Base-by-base conservation (phyloP, 1,139 yeast species). In the Kodamaea ohmeri region DNA sequence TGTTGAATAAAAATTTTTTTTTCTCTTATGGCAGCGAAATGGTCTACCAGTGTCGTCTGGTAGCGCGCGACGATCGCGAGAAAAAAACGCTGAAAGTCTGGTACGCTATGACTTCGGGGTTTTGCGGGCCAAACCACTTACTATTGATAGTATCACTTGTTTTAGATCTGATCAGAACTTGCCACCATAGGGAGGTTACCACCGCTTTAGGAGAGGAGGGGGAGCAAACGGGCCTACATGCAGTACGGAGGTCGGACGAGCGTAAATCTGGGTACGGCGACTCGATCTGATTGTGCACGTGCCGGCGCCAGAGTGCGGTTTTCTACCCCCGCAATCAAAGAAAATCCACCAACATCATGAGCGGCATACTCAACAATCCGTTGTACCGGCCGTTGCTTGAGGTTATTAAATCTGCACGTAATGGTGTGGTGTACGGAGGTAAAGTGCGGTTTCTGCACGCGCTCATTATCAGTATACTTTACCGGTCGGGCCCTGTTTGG, bases 401-500 rank as follows among this genome's bases (percentile, higher is more conserved):
- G 44, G 49, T 62, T 25, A 33, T 66, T 34, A 58, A 70, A 46
- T 62, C 74, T 3, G 67, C 75, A 3, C 53, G 76, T 37, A 71
- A 71, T 49, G 85, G 83, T 22, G 60, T 76, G 6, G 80, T 83
- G 11, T 85, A 84, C 50, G 95, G 95, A 2, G 86, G 86, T 12
- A 73, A 83, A 48, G 65, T 84, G 31, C 65, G 95, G 41, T 83
- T 85, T 55, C 75, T 84, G 36, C 95, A 85, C 60, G 83, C 90
- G 1, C 57, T 81, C 38, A 88, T 81, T 32, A 78, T 83, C 61
- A 80, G 75, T 44, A 61, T 76, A 37, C 67, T 73, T 34, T 83
- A 74, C 58, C 67, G 78, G 37, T 60, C 72, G 36, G 72, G 73
- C 1, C 76, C 78, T 1, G 37, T 73, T 28, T 53, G 58, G 34